Conservation (phyloP, 208 protist genomes). For the Trypanosoma avium region DNA sequence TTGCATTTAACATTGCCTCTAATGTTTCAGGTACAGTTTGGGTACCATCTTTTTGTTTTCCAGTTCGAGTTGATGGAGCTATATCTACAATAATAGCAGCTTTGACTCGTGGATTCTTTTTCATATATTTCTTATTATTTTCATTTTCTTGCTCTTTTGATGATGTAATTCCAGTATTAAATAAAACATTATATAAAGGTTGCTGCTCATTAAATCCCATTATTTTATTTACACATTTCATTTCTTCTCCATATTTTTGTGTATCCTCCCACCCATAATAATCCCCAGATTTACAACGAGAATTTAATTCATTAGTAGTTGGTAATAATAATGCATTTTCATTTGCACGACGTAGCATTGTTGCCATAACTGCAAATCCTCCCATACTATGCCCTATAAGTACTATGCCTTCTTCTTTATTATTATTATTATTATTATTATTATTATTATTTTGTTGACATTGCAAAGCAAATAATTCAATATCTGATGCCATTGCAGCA, state of each 20-base stretch:
- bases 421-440: not conserved
- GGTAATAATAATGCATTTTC: constrained; percentile 46
- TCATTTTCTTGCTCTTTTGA: not conserved
- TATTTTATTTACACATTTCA: constrained; percentile 62
- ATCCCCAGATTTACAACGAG: constrained; percentile 19
- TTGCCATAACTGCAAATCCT: constrained; percentile 68
- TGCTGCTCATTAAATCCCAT: constrained; percentile 47
- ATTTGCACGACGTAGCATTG: constrained; percentile 76
- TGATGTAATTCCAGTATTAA: not conserved
- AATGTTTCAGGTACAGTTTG: constrained; percentile 35
- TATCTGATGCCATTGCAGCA: constrained; percentile 63
- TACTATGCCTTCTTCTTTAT: constrained; percentile 28
- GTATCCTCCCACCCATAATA: constrained; percentile 27
- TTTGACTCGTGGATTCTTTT: constrained; percentile 28
- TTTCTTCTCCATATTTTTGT: constrained; percentile 29
- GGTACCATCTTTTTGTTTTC: not conserved
- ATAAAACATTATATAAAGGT: constrained; percentile 49
- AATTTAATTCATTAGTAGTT: constrained; percentile 1
- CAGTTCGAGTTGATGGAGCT: constrained; percentile 41
- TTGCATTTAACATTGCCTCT: constrained; percentile 50
- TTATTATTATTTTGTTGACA: constrained; percentile 31
- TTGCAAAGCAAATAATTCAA: constrained; percentile 60
- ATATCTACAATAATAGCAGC: constrained; percentile 84
- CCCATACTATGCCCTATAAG: constrained; percentile 90
- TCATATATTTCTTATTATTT: too few relatives aligned